Conservation (phyloP, 257 asterid genomes). For the Prunella vulgaris region DNA sequence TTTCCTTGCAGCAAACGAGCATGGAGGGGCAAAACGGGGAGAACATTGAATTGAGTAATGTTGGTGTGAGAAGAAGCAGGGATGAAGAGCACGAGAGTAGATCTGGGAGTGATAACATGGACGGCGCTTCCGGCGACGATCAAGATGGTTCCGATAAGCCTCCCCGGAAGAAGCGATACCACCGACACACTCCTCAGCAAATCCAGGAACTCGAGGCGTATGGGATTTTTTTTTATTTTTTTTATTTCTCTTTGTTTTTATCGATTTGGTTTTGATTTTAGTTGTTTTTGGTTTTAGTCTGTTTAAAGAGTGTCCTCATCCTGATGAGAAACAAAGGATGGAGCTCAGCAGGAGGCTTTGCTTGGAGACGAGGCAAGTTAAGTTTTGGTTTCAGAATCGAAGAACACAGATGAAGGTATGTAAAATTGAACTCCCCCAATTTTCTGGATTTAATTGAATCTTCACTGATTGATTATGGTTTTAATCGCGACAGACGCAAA, state of each 20-base stretch:
- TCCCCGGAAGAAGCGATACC: slow-evolving; percentile 81
- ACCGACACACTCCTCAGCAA: slow-evolving; percentile 99
- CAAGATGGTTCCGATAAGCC: slow-evolving; percentile 75
- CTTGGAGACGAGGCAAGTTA: slow-evolving; percentile 82
- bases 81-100: slow-evolving; percentile 94
- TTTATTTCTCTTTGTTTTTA: no score
- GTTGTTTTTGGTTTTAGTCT: slow-evolving; percentile 32
- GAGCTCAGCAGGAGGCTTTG: slow-evolving; percentile 82
- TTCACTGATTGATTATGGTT: not conserved
- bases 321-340: slow-evolving; percentile 90
- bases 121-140: slow-evolving; percentile 87
- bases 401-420: slow-evolving; percentile 84
- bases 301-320: slow-evolving; percentile 98
- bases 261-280: not conserved
- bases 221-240: not conserved
- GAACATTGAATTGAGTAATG: slow-evolving; percentile 40
- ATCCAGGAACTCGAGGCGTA: slow-evolving; percentile 96
- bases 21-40: slow-evolving; percentile 73
- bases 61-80: slow-evolving; percentile 55
- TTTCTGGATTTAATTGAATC: not conserved
- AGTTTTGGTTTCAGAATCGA: slow-evolving; percentile 94
- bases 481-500: slow-evolving; percentile 38
- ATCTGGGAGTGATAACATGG: slow-evolving; percentile 96
- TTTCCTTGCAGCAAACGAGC: slow-evolving; percentile 50
- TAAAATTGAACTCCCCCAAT: no score